These are phyloP conservation scores for Metschnikowia matae DNA, from an alignment of 805 yeast species.

Conservation along the genomic window DNA sequence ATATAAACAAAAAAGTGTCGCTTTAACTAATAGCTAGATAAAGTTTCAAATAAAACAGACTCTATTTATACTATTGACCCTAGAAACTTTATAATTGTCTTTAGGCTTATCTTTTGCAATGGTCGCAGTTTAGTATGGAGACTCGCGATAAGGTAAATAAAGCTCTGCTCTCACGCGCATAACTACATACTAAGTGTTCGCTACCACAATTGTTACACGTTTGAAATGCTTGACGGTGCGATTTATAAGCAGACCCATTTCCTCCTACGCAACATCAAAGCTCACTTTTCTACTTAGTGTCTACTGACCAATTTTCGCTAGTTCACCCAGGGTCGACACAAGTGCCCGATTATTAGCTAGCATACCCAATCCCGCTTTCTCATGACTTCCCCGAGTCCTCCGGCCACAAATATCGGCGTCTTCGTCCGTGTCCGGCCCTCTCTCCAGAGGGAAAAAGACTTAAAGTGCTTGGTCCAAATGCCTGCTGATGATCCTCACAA, in stretches of 20 bases:
- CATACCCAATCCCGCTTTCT: background rate
- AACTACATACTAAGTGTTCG: slow-evolving; percentile 1
- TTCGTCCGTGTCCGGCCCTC: slow-evolving; percentile 52
- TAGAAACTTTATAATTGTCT: no score
- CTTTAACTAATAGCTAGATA: no score
- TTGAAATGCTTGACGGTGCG: background rate
- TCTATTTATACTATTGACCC: no score
- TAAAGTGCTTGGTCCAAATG: slow-evolving; percentile 28
- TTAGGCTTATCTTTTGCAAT: no score
- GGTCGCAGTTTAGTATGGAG: background rate
- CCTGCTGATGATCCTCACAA: slow-evolving; percentile 21
- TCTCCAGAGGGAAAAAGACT: slow-evolving; percentile 26
- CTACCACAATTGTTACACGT: background rate
- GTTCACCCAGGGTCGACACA: background rate
- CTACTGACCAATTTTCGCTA: background rate
- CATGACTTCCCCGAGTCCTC: background rate
- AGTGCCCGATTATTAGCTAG: background rate
- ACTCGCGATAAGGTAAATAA: background rate
- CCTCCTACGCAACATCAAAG: background rate
- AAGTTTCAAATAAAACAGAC: no score
- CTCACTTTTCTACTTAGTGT: background rate
- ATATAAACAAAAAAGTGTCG: no score
- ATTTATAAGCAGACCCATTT: background rate
- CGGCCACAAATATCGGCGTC: slow-evolving; percentile 37
- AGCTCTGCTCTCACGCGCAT: background rate